Conservation (phyloP, 1,139 yeast genomes). For the Kodamaea sp. region DNA sequence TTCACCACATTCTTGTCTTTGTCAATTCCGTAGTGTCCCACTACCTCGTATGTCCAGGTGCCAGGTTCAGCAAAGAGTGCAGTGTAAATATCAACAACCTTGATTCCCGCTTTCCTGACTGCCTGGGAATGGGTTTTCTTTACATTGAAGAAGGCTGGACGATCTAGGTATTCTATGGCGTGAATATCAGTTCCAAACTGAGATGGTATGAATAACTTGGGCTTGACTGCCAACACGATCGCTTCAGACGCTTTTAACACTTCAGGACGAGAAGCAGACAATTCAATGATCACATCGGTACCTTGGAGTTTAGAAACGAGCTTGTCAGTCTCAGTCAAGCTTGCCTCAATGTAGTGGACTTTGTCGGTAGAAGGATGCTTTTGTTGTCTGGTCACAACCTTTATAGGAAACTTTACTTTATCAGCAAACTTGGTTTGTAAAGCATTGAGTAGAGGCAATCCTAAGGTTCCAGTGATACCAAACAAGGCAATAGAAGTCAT, state of each 20-base stretch:
- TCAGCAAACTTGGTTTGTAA: slow-evolving; percentile 44
- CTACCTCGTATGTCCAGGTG: slow-evolving; percentile 31
- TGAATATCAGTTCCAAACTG: slow-evolving; percentile 56
- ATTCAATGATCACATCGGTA: slow-evolving; percentile 52
- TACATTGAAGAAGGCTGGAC: slow-evolving; percentile 34
- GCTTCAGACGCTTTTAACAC: slow-evolving; percentile 24
- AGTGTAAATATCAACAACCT: slow-evolving; percentile 50
- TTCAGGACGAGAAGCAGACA: slow-evolving; percentile 31
- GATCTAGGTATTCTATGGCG: slow-evolving; percentile 20
- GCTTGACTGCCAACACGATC: slow-evolving; percentile 41
- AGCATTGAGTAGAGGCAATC: slow-evolving; percentile 41
- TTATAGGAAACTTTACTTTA: slow-evolving; percentile 49
- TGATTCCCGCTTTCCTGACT: slow-evolving; percentile 35
- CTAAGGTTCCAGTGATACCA: slow-evolving; percentile 1
- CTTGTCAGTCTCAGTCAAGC: slow-evolving; percentile 22
- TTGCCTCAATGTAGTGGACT: slow-evolving; percentile 42
- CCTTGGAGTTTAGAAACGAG: slow-evolving; percentile 41
- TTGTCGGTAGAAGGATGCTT: slow-evolving; percentile 35
- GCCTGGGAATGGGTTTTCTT: slow-evolving; percentile 42
- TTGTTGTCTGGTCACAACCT: slow-evolving; percentile 43
- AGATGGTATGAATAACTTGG: slow-evolving; percentile 59
- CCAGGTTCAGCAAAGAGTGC: slow-evolving; percentile 48
- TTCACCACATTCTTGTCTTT: slow-evolving; percentile 34
- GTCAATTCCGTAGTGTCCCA: slow-evolving; percentile 40
- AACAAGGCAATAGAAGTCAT: neutral